phyloP scores from a whole-genome alignment of 2,329 filamentous ascomycete genomes.

The Didymella sp. region DNA sequence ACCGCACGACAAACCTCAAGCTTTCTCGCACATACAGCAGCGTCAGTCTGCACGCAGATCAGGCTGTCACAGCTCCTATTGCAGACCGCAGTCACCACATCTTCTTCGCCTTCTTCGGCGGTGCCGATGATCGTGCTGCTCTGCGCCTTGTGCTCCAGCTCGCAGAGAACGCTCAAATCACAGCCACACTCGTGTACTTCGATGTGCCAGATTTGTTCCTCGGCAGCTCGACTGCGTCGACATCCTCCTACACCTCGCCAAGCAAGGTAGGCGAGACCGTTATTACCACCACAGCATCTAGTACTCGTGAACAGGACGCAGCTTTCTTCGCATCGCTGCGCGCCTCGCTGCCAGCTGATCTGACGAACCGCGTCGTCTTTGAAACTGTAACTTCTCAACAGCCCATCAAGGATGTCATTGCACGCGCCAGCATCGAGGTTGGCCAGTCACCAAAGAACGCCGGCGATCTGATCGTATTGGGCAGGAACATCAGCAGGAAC shows the following conservation, averaged over 20 bases:
- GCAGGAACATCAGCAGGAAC: constrained; percentile 54
- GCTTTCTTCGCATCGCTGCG: constrained; percentile 65
- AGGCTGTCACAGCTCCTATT: constrained; percentile 62
- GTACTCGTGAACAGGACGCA: constrained; percentile 54
- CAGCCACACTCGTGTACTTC: constrained; percentile 75
- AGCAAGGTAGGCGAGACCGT: constrained; percentile 29
- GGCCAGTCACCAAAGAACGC: constrained; percentile 68
- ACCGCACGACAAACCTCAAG: constrained; percentile 31
- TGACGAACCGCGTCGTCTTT: constrained; percentile 66
- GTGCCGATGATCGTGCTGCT: constrained; percentile 79
- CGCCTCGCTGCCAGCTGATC: constrained; percentile 60
- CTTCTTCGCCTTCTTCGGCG: constrained; percentile 87
- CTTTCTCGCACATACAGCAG: constrained; percentile 43
- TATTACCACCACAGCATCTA: constrained; percentile 5
- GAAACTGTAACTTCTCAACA: constrained; percentile 49
- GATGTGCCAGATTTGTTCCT: constrained; percentile 39
- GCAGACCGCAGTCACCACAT: constrained; percentile 79
- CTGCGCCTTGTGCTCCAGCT: constrained; percentile 84
- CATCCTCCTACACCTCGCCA: constrained; percentile 14
- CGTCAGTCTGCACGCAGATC: constrained; percentile 62
- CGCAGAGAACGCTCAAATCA: constrained; percentile 77
- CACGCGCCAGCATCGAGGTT: constrained; percentile 65
- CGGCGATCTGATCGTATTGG: constrained; percentile 74
- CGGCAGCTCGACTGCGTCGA: constrained; percentile 14
- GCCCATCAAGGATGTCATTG: constrained; percentile 56